phyloP scores from a whole-genome alignment of 108 stramenopile species.

The Nannochloropsis granulata region DNA sequence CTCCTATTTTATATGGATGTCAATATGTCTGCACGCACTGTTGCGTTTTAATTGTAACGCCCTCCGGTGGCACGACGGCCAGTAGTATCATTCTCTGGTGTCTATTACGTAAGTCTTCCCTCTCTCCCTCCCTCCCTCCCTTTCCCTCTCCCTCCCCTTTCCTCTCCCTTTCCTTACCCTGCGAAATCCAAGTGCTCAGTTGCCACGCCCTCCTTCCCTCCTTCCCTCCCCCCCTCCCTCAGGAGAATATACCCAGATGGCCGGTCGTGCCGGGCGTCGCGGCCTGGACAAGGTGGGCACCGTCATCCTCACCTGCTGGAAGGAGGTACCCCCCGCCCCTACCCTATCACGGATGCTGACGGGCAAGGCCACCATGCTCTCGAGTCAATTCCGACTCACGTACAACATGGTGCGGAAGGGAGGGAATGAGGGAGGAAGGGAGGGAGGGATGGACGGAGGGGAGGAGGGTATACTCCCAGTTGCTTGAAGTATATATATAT shows the following conservation, averaged over 20 bases:
- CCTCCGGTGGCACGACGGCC: too few species aligned
- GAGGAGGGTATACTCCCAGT: neutral
- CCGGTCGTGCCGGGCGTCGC: conserved; percentile 87
- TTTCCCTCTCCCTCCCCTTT: neutral
- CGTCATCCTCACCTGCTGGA: conserved; percentile 39
- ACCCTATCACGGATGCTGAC: conserved; percentile 55
- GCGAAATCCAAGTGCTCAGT: neutral
- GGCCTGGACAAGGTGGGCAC: conserved; percentile 86
- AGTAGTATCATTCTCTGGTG: too few species aligned
- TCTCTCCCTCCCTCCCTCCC: neutral
- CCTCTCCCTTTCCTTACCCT: neutral
- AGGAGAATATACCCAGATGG: conserved; percentile 95
- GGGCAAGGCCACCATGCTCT: conserved; percentile 63
- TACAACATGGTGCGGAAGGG: conserved; percentile 63
- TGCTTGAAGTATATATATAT: too few species aligned
- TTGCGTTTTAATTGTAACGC: too few species aligned
- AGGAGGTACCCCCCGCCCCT: conserved; percentile 3
- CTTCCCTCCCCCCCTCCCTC: neutral
- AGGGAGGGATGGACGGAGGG: neutral
- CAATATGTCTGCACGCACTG: too few species aligned
- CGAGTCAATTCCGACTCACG: conserved; percentile 80
- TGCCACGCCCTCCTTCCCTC: neutral
- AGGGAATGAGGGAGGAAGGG: neutral
- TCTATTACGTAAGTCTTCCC: too few species aligned
- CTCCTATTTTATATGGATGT: too few species aligned